A percentile compares a stretch with the other conserved stretches of the same genome.
Evolutionary conservation across 2,329 filamentous ascomycete species (phyloP).

Genomic region (Apiospora aurea): DNA sequence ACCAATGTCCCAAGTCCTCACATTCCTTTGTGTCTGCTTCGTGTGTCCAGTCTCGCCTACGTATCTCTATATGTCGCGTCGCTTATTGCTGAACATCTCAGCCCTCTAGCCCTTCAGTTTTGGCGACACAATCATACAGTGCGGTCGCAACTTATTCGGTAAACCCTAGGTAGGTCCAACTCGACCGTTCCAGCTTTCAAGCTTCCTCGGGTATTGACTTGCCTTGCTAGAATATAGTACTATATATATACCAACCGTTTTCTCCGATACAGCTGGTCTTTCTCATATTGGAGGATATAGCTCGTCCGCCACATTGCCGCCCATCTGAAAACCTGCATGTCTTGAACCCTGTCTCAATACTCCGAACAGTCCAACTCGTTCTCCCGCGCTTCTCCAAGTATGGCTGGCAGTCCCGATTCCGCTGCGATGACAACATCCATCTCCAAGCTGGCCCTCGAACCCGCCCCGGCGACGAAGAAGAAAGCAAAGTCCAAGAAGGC

Average conservation of each 20-base stretch:
- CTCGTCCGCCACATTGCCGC: not conserved
- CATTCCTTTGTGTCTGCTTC: not conserved
- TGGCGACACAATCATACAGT: not conserved
- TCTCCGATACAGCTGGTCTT: not conserved
- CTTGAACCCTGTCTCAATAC: not conserved
- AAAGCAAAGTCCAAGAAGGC: constrained; percentile 46
- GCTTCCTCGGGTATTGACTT: not conserved
- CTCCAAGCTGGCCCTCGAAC: constrained; percentile 41
- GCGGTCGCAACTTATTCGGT: not conserved
- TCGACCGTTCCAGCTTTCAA: not conserved
- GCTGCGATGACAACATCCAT: constrained; percentile 35
- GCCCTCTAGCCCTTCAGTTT: not conserved
- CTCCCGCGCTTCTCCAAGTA: not conserved
- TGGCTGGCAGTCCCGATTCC: constrained; percentile 27
- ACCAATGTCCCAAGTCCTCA: not conserved
- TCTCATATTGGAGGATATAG: not conserved
- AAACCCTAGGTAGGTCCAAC: not conserved
- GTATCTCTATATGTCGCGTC: not conserved
- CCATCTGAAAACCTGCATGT: not conserved
- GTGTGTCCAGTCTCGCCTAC: not conserved
- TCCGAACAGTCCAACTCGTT: not conserved
- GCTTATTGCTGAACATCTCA: not conserved
- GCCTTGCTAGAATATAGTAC: not conserved
- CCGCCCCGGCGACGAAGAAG: constrained; percentile 27
- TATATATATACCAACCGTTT: not conserved